Evolutionary conservation across 306 rosid species (phyloP).

Genomic region (Betula pendula): DNA sequence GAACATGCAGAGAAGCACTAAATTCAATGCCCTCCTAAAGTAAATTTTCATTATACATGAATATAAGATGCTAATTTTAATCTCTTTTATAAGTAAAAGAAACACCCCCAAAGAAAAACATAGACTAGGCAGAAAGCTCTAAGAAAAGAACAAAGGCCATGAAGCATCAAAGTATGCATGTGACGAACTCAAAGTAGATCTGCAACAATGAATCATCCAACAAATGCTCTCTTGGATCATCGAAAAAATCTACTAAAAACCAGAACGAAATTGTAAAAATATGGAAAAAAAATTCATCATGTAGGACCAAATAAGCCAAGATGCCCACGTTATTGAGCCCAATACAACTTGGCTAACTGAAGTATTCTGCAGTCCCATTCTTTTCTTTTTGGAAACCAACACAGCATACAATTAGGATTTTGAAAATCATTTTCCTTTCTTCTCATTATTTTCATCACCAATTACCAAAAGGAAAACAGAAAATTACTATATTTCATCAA

Average conservation of each 20-base stretch:
- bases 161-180: neutral
- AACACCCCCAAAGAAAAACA: neutral
- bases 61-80: neutral
- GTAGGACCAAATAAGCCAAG: neutral
- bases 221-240: neutral
- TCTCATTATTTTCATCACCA: neutral
- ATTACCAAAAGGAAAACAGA: neutral
- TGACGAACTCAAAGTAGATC: neutral
- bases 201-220: neutral
- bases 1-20: neutral
- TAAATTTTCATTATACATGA: neutral
- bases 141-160: neutral
- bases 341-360: neutral
- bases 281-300: neutral
- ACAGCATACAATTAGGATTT: neutral
- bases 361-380: too few relatives aligned
- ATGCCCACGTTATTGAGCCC: neutral
- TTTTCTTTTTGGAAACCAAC: neutral
- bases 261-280: neutral
- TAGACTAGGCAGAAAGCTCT: neutral
- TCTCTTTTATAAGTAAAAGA: neutral
- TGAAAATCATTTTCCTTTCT: neutral
- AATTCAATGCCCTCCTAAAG: neutral
- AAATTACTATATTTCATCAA: neutral
- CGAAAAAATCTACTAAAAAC: neutral